phyloP scores from a whole-genome alignment of 768 basidiomycete species.

The Dentipellis sp. region DNA sequence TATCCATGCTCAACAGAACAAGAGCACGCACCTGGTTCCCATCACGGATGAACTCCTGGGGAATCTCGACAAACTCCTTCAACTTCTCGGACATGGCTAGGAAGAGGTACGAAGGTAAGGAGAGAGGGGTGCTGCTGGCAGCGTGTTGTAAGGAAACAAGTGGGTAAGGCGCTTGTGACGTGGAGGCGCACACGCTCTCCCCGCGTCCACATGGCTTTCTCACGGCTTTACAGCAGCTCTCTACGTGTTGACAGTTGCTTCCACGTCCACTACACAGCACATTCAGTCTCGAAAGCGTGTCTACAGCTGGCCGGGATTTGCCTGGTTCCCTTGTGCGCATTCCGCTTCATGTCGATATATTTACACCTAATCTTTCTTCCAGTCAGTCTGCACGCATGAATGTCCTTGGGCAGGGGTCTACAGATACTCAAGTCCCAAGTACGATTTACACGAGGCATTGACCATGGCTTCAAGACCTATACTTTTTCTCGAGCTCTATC shows the following conservation, averaged over 20 bases:
- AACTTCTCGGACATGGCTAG: constrained; percentile 81
- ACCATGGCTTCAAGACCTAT: too few relatives aligned
- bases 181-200: neutral
- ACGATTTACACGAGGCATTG: neutral
- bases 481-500: too few relatives aligned
- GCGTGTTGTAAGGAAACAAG: neutral
- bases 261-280: neutral
- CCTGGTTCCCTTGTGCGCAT: neutral
- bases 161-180: neutral
- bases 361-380: neutral
- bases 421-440: neutral
- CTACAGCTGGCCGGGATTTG: too few relatives aligned
- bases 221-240: neutral
- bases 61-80: constrained; percentile 83
- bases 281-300: too few relatives aligned
- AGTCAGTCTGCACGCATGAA: constrained; percentile 40
- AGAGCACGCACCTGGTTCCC: constrained; percentile 73
- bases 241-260: neutral
- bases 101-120: constrained; percentile 12
- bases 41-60: constrained; percentile 87
- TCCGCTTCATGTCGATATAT: neutral
- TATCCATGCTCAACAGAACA: neutral
- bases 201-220: neutral
- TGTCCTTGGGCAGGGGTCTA: constrained; percentile 41
- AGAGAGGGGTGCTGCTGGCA: constrained; percentile 1